Evolutionary conservation across 2,329 filamentous ascomycete genomes (phyloP).

Genomic region (Chaetomium sp.): DNA sequence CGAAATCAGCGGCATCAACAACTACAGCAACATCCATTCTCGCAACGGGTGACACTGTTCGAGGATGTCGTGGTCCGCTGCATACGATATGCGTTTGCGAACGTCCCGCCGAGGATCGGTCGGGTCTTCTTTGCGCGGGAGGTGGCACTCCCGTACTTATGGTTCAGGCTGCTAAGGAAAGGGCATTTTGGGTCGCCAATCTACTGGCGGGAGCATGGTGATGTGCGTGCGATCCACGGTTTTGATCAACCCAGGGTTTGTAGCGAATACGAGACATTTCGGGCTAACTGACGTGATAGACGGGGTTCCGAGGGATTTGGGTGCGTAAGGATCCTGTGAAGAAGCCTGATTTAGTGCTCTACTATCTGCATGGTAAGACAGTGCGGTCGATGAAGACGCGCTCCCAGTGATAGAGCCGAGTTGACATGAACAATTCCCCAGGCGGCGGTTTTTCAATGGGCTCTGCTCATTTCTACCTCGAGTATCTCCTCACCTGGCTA

Average conservation of each 20-base stretch:
- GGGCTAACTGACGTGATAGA: not conserved
- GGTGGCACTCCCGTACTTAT: conserved; percentile 2
- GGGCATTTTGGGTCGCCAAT: not conserved
- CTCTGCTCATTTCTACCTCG: conserved; percentile 75
- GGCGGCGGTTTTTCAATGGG: conserved; percentile 81
- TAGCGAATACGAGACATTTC: no score
- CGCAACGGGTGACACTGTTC: not conserved
- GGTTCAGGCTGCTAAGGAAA: conserved; percentile 2
- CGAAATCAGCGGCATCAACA: no score
- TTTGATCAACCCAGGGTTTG: no score
- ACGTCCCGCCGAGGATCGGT: conserved; percentile 1
- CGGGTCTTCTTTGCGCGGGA: conserved; percentile 1
- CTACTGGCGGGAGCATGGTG: not conserved
- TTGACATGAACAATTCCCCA: conserved; percentile 29
- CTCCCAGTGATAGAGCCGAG: not conserved
- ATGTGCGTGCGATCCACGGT: not conserved
- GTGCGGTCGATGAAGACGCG: not conserved
- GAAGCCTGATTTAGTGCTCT: conserved; percentile 2
- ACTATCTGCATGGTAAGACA: not conserved
- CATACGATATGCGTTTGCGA: conserved; percentile 1
- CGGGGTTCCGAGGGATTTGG: not conserved
- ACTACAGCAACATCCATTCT: not conserved
- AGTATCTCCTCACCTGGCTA: conserved; percentile 71
- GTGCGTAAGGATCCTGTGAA: not conserved
- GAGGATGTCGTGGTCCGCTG: conserved; percentile 1